Evolutionary conservation across 2,329 filamentous ascomycete species (phyloP), one percentile per base, ranked within the genome.

Genomic region (Colletotrichum aenigma): DNA sequence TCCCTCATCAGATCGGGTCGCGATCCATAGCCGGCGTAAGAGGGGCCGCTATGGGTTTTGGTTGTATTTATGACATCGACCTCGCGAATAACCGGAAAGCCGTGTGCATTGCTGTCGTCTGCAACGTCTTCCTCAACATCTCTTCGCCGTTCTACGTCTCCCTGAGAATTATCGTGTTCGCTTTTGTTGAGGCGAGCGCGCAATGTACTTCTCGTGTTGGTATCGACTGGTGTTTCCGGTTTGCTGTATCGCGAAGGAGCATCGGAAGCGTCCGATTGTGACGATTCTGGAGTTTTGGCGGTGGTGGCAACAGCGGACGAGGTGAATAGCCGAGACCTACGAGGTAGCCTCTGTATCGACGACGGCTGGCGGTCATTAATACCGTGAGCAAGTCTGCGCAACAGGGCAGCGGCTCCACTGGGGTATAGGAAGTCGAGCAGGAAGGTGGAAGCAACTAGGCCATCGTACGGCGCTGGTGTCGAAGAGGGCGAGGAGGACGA

Each of bases 381-480:
- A 7, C 70, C 76, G 2, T 78, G 78, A 12, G 77, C 79, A 65
- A 82, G 78, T 32, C 84, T 85, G 56, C 86, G 86, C 75, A 89
- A 78, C 7, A 89, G 82, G 16, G 85, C 82, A 15, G 86, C 72
- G 13, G 88, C 85, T 12, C 86, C 86, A 38, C 79, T 86, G 7
- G 90, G 90, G 68, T 91, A 91, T 10, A 91, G 81, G 70, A 91
- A 91, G 80, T 91, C 90, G 80, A 92, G 87, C 64, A 90, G 82
- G 70, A 90, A 88, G 10, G 85, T 79, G 6, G 89, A 90, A 32
- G 89, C 87, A 52, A 83, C 82, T 71, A 89, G 79, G 4, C 81
- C 80, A 77, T 82, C 78, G 62, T n/a, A 18, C 12, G 78, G 77
- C 58, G 80, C 80, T 26, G 77, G 72, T 71, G 30, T n/a, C 28